Evolutionary conservation across 1,139 yeast species (phyloP), one percentile per base, ranked within the genome.

Genomic region (Sugiyamaella grinbergsii): DNA sequence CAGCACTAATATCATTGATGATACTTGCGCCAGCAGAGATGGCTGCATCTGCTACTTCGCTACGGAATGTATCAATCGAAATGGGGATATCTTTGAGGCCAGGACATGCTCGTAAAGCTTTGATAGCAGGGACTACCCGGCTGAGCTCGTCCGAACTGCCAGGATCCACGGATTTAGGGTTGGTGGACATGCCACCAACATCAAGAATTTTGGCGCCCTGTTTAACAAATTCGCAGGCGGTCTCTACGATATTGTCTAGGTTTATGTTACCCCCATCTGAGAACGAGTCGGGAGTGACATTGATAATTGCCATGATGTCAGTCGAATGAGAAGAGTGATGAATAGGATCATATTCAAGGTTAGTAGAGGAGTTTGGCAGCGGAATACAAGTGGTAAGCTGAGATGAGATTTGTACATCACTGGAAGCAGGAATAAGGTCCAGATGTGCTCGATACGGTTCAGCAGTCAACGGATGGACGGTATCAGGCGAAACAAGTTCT

Each of bases 211-310:
- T 75, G 8, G 79, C 78, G 0, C 91, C 94, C 18, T 78, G 73
- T 1, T 67, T 62, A 8, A 83, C 79, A 67, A 83, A 75, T 24
- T 66, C 56, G 50, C 69, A 63, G 0, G 80, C 78, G 2, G 65
- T 60, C 1, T 56, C 58, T 1, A 78, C 58, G 1, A 81, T 78
- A 23, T 71, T 69, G 0, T 71, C 71, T 2, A 78, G 58, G 4
- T 70, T 66, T 22, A 73, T 60, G 22, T 63, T 62, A 0, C 95
- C 91, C 0, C 96, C 98, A 68, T 94, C 98, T 47, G 96, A 88
- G 63, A 93, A 93, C 0, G 97, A 90, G 65, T 94, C 98, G 0
- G 98, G 97, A 0, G 98, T 93, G 18, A 85, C 78, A 62, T 93
- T 93, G 53, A 93, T 68, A 43, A 93, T 83, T 1, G 91, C 95